Evolutionary conservation across 2,329 filamentous ascomycete species (phyloP).

Genomic region (Laburnicola sp.): DNA sequence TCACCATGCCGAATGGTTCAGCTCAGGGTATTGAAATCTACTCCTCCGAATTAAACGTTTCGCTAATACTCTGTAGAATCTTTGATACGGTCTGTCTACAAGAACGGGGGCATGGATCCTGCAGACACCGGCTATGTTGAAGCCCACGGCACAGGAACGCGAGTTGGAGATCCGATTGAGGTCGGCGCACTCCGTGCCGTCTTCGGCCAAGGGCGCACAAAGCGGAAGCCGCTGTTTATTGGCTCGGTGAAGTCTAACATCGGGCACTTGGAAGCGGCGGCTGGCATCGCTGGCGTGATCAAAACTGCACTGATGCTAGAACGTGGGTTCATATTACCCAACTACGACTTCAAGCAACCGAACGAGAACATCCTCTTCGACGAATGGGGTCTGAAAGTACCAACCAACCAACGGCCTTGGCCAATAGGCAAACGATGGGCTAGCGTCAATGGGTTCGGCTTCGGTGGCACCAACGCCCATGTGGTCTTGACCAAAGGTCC

Average conservation of each 20-base stretch:
- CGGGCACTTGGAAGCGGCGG: constrained; percentile 39
- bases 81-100: constrained; percentile 28
- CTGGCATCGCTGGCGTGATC: constrained; percentile 39
- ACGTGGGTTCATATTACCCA: constrained; percentile 42
- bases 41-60: not conserved
- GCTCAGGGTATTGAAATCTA: constrained; percentile 38
- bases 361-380: constrained; percentile 37
- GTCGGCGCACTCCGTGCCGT: constrained; percentile 27
- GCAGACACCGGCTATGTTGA: constrained; percentile 34
- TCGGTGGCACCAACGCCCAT: constrained; percentile 47
- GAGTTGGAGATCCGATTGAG: constrained; percentile 47
- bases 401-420: constrained; percentile 23
- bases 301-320: constrained; percentile 50
- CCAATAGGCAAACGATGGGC: constrained; percentile 40
- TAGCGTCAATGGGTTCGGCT: constrained; percentile 54
- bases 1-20: constrained; percentile 62
- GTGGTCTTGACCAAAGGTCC: constrained; percentile 28
- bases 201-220: constrained; percentile 23
- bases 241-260: constrained; percentile 39
- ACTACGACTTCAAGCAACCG: constrained; percentile 42
- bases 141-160: constrained; percentile 58
- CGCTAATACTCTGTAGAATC: constrained; percentile 14
- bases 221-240: constrained; percentile 27
- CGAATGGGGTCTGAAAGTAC: constrained; percentile 27
- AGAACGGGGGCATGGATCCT: constrained; percentile 27